A percentile compares a stretch with the other conserved stretches of the same genome.
Evolutionary conservation across 345 rosid species (phyloP).

Genomic region (Euphorbia pulcherrima): DNA sequence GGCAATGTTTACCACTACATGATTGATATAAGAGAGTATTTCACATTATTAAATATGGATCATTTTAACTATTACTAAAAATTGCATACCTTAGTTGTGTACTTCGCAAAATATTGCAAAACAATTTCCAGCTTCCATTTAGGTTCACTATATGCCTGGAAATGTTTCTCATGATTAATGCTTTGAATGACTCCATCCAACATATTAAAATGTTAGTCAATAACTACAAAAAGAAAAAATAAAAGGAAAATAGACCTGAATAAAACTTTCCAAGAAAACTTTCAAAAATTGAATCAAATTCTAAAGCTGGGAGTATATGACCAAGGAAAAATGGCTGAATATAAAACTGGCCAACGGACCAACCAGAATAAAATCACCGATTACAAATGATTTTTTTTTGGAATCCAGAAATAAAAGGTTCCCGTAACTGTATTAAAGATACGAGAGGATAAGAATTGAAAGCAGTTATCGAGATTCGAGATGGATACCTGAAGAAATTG

Average conservation of each 20-base stretch:
- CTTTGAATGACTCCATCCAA: background rate
- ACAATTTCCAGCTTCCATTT: slow-evolving; percentile 82
- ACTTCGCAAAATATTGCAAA: slow-evolving; percentile 60
- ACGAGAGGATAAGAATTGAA: background rate
- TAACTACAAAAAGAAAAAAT: background rate
- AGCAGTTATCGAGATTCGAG: background rate
- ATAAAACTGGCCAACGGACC: too few relatives aligned
- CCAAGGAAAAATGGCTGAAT: too few relatives aligned
- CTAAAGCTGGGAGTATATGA: background rate
- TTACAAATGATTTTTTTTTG: too few relatives aligned
- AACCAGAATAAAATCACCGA: too few relatives aligned
- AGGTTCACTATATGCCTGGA: slow-evolving; percentile 63
- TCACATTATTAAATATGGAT: background rate
- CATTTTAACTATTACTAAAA: background rate
- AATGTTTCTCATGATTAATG: slow-evolving; percentile 1
- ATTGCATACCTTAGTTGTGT: slow-evolving; percentile 49
- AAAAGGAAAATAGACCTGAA: background rate
- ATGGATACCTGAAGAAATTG: slow-evolving; percentile 60
- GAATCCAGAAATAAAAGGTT: background rate
- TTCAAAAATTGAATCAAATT: background rate
- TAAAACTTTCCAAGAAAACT: background rate
- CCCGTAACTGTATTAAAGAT: background rate
- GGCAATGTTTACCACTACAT: background rate
- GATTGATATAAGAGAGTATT: background rate
- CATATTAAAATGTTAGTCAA: background rate